phyloP scores from a whole-genome alignment of 768 basidiomycete genomes.

The Tremella fuciformis region DNA sequence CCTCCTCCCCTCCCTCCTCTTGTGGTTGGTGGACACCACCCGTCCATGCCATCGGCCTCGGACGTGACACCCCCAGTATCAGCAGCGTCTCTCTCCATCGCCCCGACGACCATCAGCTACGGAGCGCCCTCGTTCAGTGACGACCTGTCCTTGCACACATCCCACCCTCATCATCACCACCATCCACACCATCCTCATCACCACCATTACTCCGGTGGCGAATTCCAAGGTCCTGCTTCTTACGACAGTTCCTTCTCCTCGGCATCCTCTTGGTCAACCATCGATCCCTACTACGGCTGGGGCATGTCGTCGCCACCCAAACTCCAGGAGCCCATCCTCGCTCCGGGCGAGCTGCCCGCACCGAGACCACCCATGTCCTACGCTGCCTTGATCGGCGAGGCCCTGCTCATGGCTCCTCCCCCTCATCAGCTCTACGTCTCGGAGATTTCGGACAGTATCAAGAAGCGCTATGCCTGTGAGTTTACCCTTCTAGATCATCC shows the following conservation, averaged over 20 bases:
- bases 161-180: not conserved
- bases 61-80: not conserved
- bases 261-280: not conserved
- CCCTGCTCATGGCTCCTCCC: slow-evolving; percentile 39
- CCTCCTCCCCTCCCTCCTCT: not conserved
- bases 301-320: slow-evolving; percentile 7
- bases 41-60: not conserved
- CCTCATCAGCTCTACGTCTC: slow-evolving; percentile 48
- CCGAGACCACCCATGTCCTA: slow-evolving; percentile 46
- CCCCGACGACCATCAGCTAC: not conserved
- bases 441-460: slow-evolving; percentile 47
- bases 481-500: slow-evolving; percentile 7
- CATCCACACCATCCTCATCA: too few species aligned
- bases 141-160: slow-evolving; percentile 10
- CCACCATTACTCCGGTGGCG: not conserved
- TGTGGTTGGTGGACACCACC: not conserved
- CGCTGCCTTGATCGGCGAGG: slow-evolving; percentile 50
- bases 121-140: slow-evolving; percentile 7
- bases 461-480: slow-evolving; percentile 47
- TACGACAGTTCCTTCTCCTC: slow-evolving; percentile 4
- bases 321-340: slow-evolving; percentile 37
- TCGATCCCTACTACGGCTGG: slow-evolving; percentile 6
- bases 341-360: slow-evolving; percentile 44
- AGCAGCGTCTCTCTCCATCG: not conserved
- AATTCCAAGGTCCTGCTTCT: not conserved